These are phyloP conservation scores for Mucor mucedo DNA, from an alignment of 371 early-diverging fungal species.

Conservation along the genomic window DNA sequence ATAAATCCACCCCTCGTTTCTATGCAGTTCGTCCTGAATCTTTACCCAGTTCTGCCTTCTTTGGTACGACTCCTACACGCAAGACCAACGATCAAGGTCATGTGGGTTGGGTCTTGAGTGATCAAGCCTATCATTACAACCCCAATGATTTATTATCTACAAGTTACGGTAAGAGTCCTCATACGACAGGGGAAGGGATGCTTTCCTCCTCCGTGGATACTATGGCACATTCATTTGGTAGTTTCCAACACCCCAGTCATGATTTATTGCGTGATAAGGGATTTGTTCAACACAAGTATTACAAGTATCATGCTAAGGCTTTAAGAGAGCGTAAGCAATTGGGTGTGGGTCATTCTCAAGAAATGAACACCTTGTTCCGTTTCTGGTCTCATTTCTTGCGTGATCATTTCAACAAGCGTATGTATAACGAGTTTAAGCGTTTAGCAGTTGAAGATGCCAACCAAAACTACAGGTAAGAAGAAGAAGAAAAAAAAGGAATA, in stretches of 20 bases:
- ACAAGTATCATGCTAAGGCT: constrained; percentile 94
- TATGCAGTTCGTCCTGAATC: constrained; percentile 67
- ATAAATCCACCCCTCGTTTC: constrained; percentile 64
- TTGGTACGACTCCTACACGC: constrained; percentile 46
- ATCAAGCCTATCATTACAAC: constrained; percentile 56
- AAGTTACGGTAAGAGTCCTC: constrained; percentile 49
- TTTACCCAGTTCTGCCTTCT: constrained; percentile 55
- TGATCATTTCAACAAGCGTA: constrained; percentile 90
- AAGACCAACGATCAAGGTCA: constrained; percentile 75
- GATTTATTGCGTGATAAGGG: constrained; percentile 94
- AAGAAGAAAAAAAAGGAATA: neutral
- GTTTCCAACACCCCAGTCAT: constrained; percentile 94
- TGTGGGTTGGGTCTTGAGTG: constrained; percentile 88
- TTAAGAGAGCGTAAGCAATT: constrained; percentile 89
- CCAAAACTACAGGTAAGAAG: constrained; percentile 74
- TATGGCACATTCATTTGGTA: constrained; percentile 76
- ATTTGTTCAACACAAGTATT: constrained; percentile 95
- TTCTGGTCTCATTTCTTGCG: constrained; percentile 98
- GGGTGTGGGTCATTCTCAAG: constrained; percentile 93
- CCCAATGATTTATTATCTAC: constrained; percentile 52
- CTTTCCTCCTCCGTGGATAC: constrained; percentile 38
- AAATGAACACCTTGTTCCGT: constrained; percentile 97
- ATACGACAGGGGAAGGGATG: constrained; percentile 35
- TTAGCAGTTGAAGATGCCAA: constrained; percentile 93
- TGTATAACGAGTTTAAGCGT: constrained; percentile 92